Evolutionary conservation across 2,329 filamentous ascomycete species (phyloP), one percentile per base, ranked within the genome.

Genomic region (Trichoderma polysporum): DNA sequence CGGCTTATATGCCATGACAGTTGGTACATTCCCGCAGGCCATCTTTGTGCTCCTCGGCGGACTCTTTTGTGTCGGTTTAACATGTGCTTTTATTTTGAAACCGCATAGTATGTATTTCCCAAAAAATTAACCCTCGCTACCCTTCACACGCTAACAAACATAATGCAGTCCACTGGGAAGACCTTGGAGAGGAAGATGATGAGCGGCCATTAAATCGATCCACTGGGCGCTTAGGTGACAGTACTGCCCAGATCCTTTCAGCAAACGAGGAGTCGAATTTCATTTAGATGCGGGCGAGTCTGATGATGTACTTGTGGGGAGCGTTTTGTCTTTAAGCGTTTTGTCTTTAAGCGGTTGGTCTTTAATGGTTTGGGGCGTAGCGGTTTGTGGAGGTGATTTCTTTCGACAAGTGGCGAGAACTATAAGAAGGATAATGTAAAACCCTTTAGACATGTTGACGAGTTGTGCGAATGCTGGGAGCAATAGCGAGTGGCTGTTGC

Each of bases 1-100:
- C 74, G 86, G 91, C 5, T 87, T 98, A 10, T 99, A 97, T 76
- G 91, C 90, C 15, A 82, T 85, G 2, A 98, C 95, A 0, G 92
- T 97, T 1, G 88, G 85, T 22, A 88, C 80, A 1, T 94, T 91
- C 71, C 88, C 92, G 0, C 92, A 95, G 77, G 88, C 92, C 0
- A 90, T 97, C 0, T 97, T 97, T 76, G 86, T 96, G 9, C 86
- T 91, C 58, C 78, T 98, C 52, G 81, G 86, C 0, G 79, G 79
- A 8, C 82, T 91, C 0, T 97, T 97, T 75, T 85, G 80, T 1
- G 27, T 89, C 9, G 89, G 89, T 0, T 84, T 94, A 33, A 60
- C 89, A 2, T 83, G 88, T 63, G 91, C 88, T 73, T 90, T 90
- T 77, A 86, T 93, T 63, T 82, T 98, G 29, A 85, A 82, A 73